Evolutionary conservation across 1,284 basidiomycete genomes (phyloP).

Genomic region (Ganoderma meredithae): DNA sequence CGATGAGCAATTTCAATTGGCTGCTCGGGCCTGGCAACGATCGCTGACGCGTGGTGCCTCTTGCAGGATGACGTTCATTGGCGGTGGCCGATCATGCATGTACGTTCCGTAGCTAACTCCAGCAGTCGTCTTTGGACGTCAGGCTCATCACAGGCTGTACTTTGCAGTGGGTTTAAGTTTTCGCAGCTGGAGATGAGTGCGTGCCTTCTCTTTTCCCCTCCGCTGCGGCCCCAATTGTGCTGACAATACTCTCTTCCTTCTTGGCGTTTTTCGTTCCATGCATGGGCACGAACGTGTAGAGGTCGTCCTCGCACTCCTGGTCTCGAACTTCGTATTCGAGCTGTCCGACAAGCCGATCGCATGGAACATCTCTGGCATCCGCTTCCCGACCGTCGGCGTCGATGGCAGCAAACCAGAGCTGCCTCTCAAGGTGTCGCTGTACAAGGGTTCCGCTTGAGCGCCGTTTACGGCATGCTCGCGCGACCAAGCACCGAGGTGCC

Average conservation of each 20-base stretch:
- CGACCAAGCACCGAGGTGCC: conserved; percentile 5
- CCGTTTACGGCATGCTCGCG: conserved; percentile 1
- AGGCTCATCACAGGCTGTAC: not conserved
- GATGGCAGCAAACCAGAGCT: conserved; percentile 30
- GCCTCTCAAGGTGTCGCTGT: conserved; percentile 29
- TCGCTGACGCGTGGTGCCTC: conserved; percentile 2
- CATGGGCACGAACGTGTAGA: conserved; percentile 15
- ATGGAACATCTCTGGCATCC: conserved; percentile 34
- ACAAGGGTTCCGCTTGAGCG: conserved; percentile 12
- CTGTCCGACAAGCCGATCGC: conserved; percentile 31
- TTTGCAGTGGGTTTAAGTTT: conserved; percentile 41
- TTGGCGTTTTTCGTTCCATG: not conserved
- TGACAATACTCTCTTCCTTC: not conserved
- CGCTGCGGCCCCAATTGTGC: not conserved
- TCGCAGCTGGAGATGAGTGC: conserved; percentile 42
- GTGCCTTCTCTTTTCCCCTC: not conserved
- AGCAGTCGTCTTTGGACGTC: not conserved
- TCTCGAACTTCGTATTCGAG: conserved; percentile 27
- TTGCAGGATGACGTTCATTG: conserved; percentile 42
- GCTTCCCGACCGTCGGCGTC: conserved; percentile 33
- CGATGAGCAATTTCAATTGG: not conserved
- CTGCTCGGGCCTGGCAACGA: not conserved
- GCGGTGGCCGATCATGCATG: conserved; percentile 43
- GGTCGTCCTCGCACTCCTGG: conserved; percentile 26
- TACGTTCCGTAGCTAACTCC: conserved; percentile 25